phyloP scores from a whole-genome alignment of 768 basidiomycete genomes.

The Lactifluus subvellereus region DNA sequence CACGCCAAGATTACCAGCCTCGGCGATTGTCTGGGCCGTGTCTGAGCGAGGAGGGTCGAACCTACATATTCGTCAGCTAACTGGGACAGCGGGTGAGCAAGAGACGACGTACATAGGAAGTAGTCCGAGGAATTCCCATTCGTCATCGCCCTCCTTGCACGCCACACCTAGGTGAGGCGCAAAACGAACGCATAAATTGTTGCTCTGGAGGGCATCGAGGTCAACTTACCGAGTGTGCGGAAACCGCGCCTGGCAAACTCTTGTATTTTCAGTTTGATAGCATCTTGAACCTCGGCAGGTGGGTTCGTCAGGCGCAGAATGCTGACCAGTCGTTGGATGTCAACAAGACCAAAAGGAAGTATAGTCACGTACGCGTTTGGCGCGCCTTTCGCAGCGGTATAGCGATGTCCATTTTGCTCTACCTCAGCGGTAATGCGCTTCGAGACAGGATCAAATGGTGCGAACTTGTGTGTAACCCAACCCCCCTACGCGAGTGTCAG shows the following conservation, averaged over 20 bases:
- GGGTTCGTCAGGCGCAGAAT: constrained; percentile 39
- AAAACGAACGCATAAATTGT: not conserved
- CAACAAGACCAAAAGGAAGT: not conserved
- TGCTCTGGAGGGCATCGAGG: not conserved
- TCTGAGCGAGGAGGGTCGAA: constrained; percentile 43
- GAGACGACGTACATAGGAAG: constrained; percentile 22
- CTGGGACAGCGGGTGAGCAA: not conserved
- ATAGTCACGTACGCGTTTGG: constrained; percentile 35
- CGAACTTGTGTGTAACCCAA: constrained; percentile 43
- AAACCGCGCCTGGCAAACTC: constrained; percentile 41
- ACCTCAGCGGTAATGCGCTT: constrained; percentile 48
- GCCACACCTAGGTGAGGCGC: constrained; percentile 32
- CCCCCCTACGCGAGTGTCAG: constrained; percentile 29
- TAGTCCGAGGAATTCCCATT: constrained; percentile 42
- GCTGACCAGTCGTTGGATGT: constrained; percentile 21
- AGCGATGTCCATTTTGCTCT: constrained; percentile 39
- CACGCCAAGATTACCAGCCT: constrained; percentile 40
- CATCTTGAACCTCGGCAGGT: constrained; percentile 30
- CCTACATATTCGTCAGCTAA: constrained; percentile 30
- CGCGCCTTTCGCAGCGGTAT: constrained; percentile 42
- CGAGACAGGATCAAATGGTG: constrained; percentile 46
- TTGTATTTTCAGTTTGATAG: constrained; percentile 34
- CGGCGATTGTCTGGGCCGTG: constrained; percentile 41
- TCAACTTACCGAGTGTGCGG: constrained; percentile 34
- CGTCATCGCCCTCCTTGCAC: constrained; percentile 37